Evolutionary conservation across 352 stramenopile species (phyloP), one percentile per base, ranked within the genome.

Genomic region (Aphanomyces invadans): DNA sequence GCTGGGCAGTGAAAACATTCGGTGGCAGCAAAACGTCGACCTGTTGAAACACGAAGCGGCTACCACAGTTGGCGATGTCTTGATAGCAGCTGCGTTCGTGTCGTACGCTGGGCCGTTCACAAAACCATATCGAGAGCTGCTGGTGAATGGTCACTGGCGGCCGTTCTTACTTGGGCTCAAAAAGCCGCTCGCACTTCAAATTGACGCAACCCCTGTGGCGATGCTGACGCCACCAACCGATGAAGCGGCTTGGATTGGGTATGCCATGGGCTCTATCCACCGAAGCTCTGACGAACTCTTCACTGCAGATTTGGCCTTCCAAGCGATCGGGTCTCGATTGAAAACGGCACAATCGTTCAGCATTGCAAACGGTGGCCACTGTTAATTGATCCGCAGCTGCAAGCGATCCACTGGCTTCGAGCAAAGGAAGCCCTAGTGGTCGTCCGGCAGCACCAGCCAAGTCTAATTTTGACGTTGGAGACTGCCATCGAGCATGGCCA

Each of bases 81-180:
- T 98, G 3, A 68, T 98, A 2, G 89, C 89, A 31, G 82, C 88
- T 7, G 93, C 89, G 19, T 98, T 98, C 59, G 92, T 97, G 29
- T 96, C 87, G 25, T 98, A 97, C 46, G 78, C 91, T n/a, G 93
- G 91, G 9, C 89, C 90, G 1, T 98, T 98, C 66, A 97, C 91
- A 1, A 98, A 97, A 54, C 73, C 78, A 0, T 98, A 95, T 68
- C 83, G 93, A 12, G 89, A 97, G 49, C 46, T 81, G 2, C 74
- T 98, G 15, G 75, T 98, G 45, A 68, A 72, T 2, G 71, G 90
- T 0, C 85, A 93, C 38, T 98, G 95, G 84, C 49, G 95, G 9
- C 87, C 88, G 1, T 97, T 94, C 56, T 73, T 98, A 0, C 69
- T 80, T 21, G 89, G 89, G 45, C 74, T 78, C n/a, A 59, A 69